Base-by-base conservation (phyloP, 73 alveolate genomes). In the Tetrahymena malaccensis region DNA sequence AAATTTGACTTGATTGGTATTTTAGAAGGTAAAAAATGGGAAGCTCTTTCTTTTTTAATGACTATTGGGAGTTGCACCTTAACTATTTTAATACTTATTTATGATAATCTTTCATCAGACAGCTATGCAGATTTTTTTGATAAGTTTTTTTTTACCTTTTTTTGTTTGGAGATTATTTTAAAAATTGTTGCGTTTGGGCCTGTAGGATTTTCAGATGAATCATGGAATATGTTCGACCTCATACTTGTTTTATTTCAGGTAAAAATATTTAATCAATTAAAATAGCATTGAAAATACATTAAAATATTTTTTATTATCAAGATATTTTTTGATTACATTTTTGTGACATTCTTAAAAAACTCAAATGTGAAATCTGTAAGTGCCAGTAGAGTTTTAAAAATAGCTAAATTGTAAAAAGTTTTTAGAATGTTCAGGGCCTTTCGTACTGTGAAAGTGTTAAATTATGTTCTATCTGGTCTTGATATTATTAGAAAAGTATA, bases 341-440 rank as follows among this genome's bases (percentile, higher is more conserved):
- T 95, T 19, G 85, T 95, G 31, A 34, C 95, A 37, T 50, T 95
- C 89, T 50, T 95, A 27, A 85, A 93, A 16, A 93, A 93, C 55
- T 85, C 93, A 6, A 43, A 85, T 50, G 95, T 57, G 33, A 38
- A 95, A 89, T 85, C 95, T 4, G 85, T 95, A 8, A 95, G 94
- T 35, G 97, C 97, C 22, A 95, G 94, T 37, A 95, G 97, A 95
- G 94, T 95, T 34, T 95, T 95, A 43, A 95, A 94, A 35, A 50
- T 95, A 55, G 97, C 97, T 8, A 95, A 95, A 35, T 55, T 95
- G 10, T 85, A 95, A 25, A 95, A 95, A 44, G 97, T 95, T 1
- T 95, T 95, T 43, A 95, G 97, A 35, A 25, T 95, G 22, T 95
- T 95, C 89, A 95, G 97, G 34, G 97, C 97, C 11, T 95, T 95